Conservation (phyloP, 2,329 filamentous ascomycete species). For the Aspergillus vadensis region DNA sequence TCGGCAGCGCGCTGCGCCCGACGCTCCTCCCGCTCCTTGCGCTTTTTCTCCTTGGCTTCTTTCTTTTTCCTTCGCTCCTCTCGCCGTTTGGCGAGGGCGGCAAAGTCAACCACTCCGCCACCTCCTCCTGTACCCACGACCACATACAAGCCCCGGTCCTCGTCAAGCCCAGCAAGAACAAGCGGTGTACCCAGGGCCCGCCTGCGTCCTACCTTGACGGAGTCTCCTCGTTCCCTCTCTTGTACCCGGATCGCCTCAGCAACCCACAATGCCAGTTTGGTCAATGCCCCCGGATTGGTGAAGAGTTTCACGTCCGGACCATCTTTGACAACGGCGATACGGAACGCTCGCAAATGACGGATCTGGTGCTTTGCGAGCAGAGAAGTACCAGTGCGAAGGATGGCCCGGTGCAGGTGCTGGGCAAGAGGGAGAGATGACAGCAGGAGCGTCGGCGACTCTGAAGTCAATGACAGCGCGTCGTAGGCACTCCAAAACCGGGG, state of each 20-base stretch:
- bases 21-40: slow-evolving; percentile 65
- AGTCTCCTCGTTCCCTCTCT: slow-evolving; percentile 78
- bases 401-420: slow-evolving; percentile 86
- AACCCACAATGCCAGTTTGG: slow-evolving; percentile 92
- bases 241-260: slow-evolving; percentile 89
- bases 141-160: slow-evolving; percentile 82
- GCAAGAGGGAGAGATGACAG: slow-evolving; percentile 80
- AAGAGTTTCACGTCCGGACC: slow-evolving; percentile 90
- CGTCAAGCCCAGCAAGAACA: slow-evolving; percentile 86
- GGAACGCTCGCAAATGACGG: slow-evolving; percentile 85
- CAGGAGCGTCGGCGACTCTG: slow-evolving; percentile 53
- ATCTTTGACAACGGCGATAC: slow-evolving; percentile 94
- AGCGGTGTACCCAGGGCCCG: slow-evolving; percentile 69
- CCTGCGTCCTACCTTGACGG: slow-evolving; percentile 51
- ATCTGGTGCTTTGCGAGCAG: slow-evolving; percentile 94
- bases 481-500: slow-evolving; percentile 61
- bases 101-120: slow-evolving; percentile 69
- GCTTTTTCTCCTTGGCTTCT: slow-evolving; percentile 63
- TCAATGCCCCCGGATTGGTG: slow-evolving; percentile 86
- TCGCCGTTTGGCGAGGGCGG: slow-evolving; percentile 68
- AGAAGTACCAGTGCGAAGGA: slow-evolving; percentile 87
- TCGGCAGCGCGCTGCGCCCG: slow-evolving; percentile 59
- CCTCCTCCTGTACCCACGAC: slow-evolving; percentile 92
- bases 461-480: slow-evolving; percentile 55
- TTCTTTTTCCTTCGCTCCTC: slow-evolving; percentile 63